phyloP scores from a whole-genome alignment of 768 basidiomycete species.

The Exidia glandulosa region DNA sequence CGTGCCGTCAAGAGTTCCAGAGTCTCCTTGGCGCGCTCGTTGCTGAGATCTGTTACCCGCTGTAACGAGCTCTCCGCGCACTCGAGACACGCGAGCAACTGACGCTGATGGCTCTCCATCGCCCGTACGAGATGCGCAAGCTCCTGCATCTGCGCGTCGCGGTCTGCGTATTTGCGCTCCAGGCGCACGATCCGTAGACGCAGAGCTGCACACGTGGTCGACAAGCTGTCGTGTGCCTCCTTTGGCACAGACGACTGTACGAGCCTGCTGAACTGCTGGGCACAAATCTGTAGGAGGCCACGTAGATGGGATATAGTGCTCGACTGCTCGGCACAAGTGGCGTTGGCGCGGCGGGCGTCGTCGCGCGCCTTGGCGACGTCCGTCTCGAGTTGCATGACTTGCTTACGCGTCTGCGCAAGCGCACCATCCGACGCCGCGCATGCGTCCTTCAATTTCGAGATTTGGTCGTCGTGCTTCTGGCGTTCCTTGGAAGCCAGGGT shows the following conservation, averaged over 20 bases:
- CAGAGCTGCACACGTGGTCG: constrained; percentile 21
- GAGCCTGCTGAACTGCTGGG: neutral
- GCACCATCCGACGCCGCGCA: constrained; percentile 49
- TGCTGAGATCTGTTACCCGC: neutral
- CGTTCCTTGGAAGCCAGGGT: constrained; percentile 40
- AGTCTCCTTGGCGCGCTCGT: neutral
- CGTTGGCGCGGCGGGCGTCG: neutral
- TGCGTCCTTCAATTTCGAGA: constrained; percentile 35
- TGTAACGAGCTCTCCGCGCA: neutral
- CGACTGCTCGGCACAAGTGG: neutral
- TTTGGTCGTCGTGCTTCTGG: constrained; percentile 38
- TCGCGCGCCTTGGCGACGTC: constrained; percentile 29
- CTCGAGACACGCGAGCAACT: neutral
- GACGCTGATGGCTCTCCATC: neutral
- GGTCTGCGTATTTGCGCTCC: constrained; percentile 57
- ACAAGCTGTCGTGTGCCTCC: neutral
- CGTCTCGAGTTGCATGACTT: constrained; percentile 47
- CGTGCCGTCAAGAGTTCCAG: neutral
- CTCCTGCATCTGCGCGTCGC: constrained; percentile 56
- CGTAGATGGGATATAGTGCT: neutral
- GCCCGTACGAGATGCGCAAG: constrained; percentile 48
- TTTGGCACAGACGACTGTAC: neutral
- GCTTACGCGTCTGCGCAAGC: constrained; percentile 38
- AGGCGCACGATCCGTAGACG: constrained; percentile 39
- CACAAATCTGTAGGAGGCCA: neutral